Base-by-base conservation (phyloP, 2,329 filamentous ascomycete species). In the Botrytis aclada region DNA sequence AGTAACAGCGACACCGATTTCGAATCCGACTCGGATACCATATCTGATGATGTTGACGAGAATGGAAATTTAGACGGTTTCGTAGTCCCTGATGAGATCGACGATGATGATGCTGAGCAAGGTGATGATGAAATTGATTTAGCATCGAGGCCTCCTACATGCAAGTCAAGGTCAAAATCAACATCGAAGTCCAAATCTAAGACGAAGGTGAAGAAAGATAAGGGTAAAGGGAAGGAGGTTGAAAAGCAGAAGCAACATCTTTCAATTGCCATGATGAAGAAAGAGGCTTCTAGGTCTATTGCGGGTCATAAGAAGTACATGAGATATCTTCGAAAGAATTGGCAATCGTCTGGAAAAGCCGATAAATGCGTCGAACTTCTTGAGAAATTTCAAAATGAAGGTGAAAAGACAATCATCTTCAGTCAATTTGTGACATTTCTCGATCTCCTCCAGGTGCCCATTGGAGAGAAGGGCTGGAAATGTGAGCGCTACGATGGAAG, bases 361-460 rank as follows among this genome's bases (percentile, higher is more conserved):
- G 87, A 89, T 34, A 90, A 91, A 80, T 88, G 89, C 10, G 82
- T 93, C 72, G 88, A 92, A 71, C 85, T 95, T 10, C 83, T 95
- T 3, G 74, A 77, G 8, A 60, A 64, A n/a, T 80, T 81, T 61
- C 74, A 76, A 72, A 76, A 80, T 18, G 83, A 87, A 4, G 86
- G 86, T 1, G 91, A 94, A 80, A 95, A 95, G 82, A 93, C 91
- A 0, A 91, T 96, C 71, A 87, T 96, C 75, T 96, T 96, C 83
- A 93, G 90, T 72, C 92, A 94, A 78, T 96, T 93, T 83, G 95
- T 93, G 0, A 90, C 92, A 0, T 85, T 95, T 29, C 88, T 96
- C 3, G 93, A 95, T 81, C 85, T 95, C 8, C 84, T 95, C 25
- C 92, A 95, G 81, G 86, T 95, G 8, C 90, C 92, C 0, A 88